phyloP scores from a whole-genome alignment of 495 filamentous ascomycete species.

The Coniosporium apollinis region DNA sequence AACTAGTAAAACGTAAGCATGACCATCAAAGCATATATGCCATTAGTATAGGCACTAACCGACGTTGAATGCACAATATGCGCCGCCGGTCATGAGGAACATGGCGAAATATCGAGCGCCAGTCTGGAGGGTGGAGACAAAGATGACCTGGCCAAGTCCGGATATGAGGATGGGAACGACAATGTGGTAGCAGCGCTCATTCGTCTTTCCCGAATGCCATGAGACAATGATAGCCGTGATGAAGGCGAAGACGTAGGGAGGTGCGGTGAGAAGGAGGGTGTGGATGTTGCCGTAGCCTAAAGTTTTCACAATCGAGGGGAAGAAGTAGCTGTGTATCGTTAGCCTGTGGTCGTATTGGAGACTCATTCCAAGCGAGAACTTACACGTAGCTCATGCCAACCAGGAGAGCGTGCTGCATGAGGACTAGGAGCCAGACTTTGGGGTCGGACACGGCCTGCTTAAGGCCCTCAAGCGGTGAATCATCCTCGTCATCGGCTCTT shows the following conservation, averaged over 20 bases:
- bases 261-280: constrained; percentile 5
- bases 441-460: constrained; percentile 26
- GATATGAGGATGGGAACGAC: neutral
- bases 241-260: constrained; percentile 1
- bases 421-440: constrained; percentile 29
- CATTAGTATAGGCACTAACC: too few relatives aligned
- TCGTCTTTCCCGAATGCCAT: neutral
- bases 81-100: constrained; percentile 2
- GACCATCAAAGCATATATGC: too few relatives aligned
- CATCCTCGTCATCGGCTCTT: constrained; percentile 27
- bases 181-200: constrained; percentile 1
- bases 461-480: constrained; percentile 20
- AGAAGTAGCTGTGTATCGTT: neutral
- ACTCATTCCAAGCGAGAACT: constrained; percentile 21
- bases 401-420: constrained; percentile 28
- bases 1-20: too few relatives aligned
- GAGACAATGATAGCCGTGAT: neutral
- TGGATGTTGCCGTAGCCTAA: neutral
- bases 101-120: constrained; percentile 1
- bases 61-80: neutral
- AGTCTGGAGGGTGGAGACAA: neutral
- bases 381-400: constrained; percentile 29
- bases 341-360: too few relatives aligned
- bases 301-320: constrained; percentile 1
- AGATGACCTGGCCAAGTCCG: neutral